These are phyloP conservation scores for Tolypocladium cylindrosporum DNA, from an alignment of 2,329 filamentous ascomycete genomes.

Conservation along the genomic window DNA sequence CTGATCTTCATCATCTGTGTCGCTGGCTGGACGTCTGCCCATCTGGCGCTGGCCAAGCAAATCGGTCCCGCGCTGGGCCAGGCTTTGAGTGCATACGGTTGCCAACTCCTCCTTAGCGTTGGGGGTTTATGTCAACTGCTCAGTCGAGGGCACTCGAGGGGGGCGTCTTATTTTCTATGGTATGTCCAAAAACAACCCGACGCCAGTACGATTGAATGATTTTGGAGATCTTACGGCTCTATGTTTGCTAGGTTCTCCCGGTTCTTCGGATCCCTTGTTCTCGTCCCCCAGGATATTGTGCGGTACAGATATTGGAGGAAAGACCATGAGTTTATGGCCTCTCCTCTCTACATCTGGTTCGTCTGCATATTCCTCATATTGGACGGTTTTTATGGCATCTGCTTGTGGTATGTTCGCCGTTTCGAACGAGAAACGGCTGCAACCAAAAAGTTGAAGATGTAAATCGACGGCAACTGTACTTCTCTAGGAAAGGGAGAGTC, in stretches of 20 bases:
- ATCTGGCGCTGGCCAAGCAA: not conserved
- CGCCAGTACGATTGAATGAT: not conserved
- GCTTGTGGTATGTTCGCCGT: not conserved
- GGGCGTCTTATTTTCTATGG: not conserved
- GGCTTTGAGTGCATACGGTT: not conserved
- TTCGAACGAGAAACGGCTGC: not conserved
- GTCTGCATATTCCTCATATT: not conserved
- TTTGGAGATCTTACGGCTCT: not conserved
- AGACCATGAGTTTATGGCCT: conserved; percentile 1
- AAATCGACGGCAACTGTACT: not conserved
- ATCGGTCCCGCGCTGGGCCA: not conserved
- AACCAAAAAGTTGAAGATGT: not conserved
- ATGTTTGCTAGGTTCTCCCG: not conserved
- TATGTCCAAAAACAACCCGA: not conserved
- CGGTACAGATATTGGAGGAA: not conserved
- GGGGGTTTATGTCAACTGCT: conserved; percentile 1
- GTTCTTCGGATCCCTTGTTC: not conserved
- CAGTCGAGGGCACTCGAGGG: not conserved
- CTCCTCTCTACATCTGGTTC: not conserved
- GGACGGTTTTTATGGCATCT: not conserved
- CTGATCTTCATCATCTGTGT: not conserved
- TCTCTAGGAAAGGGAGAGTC: no score
- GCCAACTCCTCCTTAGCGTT: not conserved
- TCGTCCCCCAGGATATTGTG: not conserved
- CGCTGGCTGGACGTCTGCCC: not conserved